Conservation (phyloP, 1,139 yeast species). For the Barnettozyma hawaiiensis region DNA sequence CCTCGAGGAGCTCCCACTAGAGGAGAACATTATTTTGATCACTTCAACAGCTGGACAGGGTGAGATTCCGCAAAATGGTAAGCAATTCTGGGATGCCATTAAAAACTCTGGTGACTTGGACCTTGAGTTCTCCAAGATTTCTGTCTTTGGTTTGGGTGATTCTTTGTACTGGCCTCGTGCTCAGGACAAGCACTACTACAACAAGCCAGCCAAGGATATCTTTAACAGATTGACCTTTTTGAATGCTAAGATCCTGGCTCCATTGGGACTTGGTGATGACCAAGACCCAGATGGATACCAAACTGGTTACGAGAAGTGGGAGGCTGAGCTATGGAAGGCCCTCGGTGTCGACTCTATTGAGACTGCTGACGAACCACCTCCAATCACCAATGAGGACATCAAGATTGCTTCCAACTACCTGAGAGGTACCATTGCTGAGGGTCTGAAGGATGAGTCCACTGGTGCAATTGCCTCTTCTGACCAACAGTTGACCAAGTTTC, state of each 20-base stretch:
- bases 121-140: constrained; percentile 58
- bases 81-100: constrained; percentile 80
- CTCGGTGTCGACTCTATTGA: constrained; percentile 80
- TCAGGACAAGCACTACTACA: constrained; percentile 89
- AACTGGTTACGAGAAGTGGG: constrained; percentile 88
- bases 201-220: constrained; percentile 84
- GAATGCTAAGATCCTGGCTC: constrained; percentile 69
- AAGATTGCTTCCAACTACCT: constrained; percentile 79
- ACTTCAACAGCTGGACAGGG: constrained; percentile 97
- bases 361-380: constrained; percentile 93
- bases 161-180: constrained; percentile 96
- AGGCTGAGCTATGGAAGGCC: constrained; percentile 77
- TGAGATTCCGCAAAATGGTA: constrained; percentile 95
- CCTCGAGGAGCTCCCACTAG: constrained; percentile 73
- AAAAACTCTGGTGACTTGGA: constrained; percentile 69
- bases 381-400: constrained; percentile 94
- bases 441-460: constrained; percentile 72
- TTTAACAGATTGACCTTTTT: constrained; percentile 56
- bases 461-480: constrained; percentile 93
- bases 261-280: constrained; percentile 88
- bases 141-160: constrained; percentile 92
- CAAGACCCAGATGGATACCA: constrained; percentile 95
- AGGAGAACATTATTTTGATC: constrained; percentile 75
- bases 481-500: constrained; percentile 94
- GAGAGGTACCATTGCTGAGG: constrained; percentile 92